phyloP scores from a whole-genome alignment of 495 filamentous ascomycete genomes.

The Penicillium dipodomyicola region DNA sequence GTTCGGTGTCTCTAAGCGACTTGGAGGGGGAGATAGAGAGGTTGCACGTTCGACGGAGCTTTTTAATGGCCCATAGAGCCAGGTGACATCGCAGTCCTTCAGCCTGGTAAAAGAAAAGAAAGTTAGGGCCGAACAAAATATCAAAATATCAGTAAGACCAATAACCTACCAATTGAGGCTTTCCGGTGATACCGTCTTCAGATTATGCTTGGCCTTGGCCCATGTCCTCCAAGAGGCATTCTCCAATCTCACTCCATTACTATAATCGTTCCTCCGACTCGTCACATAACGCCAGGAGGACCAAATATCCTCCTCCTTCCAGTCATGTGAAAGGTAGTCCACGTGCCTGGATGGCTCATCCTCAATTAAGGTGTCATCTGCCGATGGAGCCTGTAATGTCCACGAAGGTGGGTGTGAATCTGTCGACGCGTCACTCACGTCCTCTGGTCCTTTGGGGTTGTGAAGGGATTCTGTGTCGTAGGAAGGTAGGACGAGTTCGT shows the following conservation, averaged over 20 bases:
- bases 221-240: constrained; percentile 99
- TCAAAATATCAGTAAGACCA: constrained; percentile 10
- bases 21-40: constrained; percentile 53
- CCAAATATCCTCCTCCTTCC: constrained; percentile 98
- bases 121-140: constrained; percentile 4
- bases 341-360: constrained; percentile 85
- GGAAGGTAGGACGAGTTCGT: constrained; percentile 48
- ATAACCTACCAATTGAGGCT: constrained; percentile 77
- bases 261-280: constrained; percentile 70
- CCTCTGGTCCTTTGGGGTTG: constrained; percentile 18
- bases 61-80: constrained; percentile 93
- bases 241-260: constrained; percentile 77
- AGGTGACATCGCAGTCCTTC: constrained; percentile 96
- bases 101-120: constrained; percentile 56
- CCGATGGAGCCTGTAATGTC: constrained; percentile 45
- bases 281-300: constrained; percentile 93
- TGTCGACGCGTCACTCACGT: constrained; percentile 24
- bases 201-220: constrained; percentile 81
- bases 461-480: constrained; percentile 5
- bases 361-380: constrained; percentile 79
- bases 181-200: constrained; percentile 85
- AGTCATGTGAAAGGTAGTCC: constrained; percentile 93
- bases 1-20: constrained; percentile 70
- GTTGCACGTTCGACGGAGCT: constrained; percentile 49
- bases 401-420: constrained; percentile 18